Base-by-base conservation (phyloP, 805 yeast species). In the Saccharomyces mikatae region DNA sequence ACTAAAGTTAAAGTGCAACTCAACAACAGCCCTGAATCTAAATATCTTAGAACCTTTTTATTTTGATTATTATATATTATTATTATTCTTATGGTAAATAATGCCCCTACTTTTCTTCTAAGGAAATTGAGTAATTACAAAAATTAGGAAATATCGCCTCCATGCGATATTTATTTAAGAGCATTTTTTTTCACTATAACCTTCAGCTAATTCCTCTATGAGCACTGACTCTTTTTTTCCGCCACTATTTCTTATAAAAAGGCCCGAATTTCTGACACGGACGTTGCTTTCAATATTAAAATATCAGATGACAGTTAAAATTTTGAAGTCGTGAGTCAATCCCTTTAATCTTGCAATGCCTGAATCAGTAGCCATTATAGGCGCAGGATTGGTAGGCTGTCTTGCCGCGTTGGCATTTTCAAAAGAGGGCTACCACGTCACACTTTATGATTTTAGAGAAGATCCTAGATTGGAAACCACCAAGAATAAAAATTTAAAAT, bases 381-480 rank as follows among this genome's bases (percentile, higher is more conserved):
- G 97, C 1, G 96, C 94, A 0, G 97, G 97, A 0, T 80, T 88
- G 5, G 97, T 91, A 1, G 97, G 97, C 0, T 80, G 94, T 52
- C 74, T 89, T 4, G 80, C 91, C 0, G 94, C 96, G 0, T 68
- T 91, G n/a, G 94, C 92, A 0, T 78, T 91, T 41, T 80, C 84
- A 2, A 76, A 82, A 54, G 76, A 81, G 53, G 96, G 96, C 10
- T 86, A 80, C 68, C 56, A 78, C 1, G 97, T 91, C 22, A 77
- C 83, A 0, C 65, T 91, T 3, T 87, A 80, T 59, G 97, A 91
- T 60, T 71, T 80, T 44, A 77, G 97, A 49, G 67, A 71, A 1
- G 96, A 90, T 67, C 89, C 90, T 17, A 71, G 88, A 59, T 60
- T 53, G 28, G 67, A 59, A 48, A 55, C 63, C 44, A 62, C 71